A percentile compares a stretch with the other conserved stretches of the same genome.
Evolutionary conservation across 305 asterid genomes (phyloP).

Genomic region (Fraxinus sp.): DNA sequence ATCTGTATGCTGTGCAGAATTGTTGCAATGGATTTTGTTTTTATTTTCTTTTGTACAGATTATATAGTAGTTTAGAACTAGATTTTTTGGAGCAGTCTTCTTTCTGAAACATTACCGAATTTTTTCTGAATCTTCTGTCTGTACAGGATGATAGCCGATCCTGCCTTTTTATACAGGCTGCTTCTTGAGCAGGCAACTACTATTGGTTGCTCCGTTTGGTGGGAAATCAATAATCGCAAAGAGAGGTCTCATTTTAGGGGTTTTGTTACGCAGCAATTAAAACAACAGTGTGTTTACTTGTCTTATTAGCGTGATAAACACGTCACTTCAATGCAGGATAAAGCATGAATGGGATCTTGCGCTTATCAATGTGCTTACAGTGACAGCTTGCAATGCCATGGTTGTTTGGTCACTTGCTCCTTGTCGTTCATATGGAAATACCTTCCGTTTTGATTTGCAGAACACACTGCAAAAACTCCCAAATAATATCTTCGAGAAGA

Average conservation of each 20-base stretch:
- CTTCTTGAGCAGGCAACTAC: slow-evolving; percentile 94
- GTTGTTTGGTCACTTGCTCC: slow-evolving; percentile 98
- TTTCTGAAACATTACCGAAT: slow-evolving; percentile 12
- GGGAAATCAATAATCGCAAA: slow-evolving; percentile 91
- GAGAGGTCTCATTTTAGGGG: slow-evolving; percentile 60
- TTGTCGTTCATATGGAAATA: slow-evolving; percentile 94
- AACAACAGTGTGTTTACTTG: not conserved
- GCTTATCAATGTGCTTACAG: slow-evolving; percentile 85
- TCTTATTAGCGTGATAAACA: slow-evolving; percentile 17
- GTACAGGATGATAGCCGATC: slow-evolving; percentile 97
- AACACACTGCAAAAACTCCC: slow-evolving; percentile 98
- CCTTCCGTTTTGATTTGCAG: slow-evolving; percentile 92
- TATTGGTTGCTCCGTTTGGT: slow-evolving; percentile 87
- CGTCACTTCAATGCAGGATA: slow-evolving; percentile 52
- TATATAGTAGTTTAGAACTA: not conserved
- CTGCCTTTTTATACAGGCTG: slow-evolving; percentile 75
- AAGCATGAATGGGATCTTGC: slow-evolving; percentile 99
- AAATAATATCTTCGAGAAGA: slow-evolving; percentile 83
- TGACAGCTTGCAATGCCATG: slow-evolving; percentile 84
- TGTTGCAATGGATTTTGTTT: not conserved
- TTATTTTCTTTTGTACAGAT: not conserved
- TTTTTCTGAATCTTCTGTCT: slow-evolving; percentile 24
- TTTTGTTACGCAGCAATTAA: not conserved
- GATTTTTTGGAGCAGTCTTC: slow-evolving; percentile 5
- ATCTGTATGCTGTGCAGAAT: not conserved